These are phyloP conservation scores for Saccharomyces mikatae DNA, from an alignment of 805 yeast species.

Conservation along the genomic window DNA sequence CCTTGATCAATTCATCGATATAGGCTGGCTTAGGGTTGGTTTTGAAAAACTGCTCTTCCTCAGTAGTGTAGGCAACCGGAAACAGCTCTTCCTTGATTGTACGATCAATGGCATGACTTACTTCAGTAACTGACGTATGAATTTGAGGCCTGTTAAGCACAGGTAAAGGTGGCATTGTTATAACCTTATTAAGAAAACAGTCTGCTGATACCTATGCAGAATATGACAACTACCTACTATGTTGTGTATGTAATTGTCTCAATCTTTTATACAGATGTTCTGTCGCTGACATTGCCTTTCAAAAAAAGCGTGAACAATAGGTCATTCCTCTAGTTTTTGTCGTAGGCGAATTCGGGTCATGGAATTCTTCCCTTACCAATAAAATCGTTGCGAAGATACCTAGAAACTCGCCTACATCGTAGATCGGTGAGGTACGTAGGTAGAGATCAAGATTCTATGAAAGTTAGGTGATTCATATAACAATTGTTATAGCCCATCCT, in stretches of 20 bases:
- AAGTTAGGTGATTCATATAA: neutral
- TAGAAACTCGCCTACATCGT: neutral
- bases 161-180: neutral
- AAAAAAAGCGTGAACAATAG: neutral
- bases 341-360: neutral
- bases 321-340: neutral
- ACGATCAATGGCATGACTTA: constrained; percentile 72
- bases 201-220: neutral
- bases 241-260: neutral
- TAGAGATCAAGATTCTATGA: neutral
- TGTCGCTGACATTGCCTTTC: neutral
- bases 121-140: constrained; percentile 64
- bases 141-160: constrained; percentile 17
- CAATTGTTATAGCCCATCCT: no score
- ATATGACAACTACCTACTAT: neutral
- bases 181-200: neutral
- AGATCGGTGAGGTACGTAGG: neutral
- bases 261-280: neutral
- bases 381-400: neutral
- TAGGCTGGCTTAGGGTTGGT: constrained; percentile 69
- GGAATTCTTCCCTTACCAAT: neutral
- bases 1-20: constrained; percentile 49
- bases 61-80: constrained; percentile 63
- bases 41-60: constrained; percentile 70
- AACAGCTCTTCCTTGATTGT: constrained; percentile 49